Evolutionary conservation across 1,284 basidiomycete species (phyloP), one percentile per base, ranked within the genome.

Genomic region (Ustilago esculenta): DNA sequence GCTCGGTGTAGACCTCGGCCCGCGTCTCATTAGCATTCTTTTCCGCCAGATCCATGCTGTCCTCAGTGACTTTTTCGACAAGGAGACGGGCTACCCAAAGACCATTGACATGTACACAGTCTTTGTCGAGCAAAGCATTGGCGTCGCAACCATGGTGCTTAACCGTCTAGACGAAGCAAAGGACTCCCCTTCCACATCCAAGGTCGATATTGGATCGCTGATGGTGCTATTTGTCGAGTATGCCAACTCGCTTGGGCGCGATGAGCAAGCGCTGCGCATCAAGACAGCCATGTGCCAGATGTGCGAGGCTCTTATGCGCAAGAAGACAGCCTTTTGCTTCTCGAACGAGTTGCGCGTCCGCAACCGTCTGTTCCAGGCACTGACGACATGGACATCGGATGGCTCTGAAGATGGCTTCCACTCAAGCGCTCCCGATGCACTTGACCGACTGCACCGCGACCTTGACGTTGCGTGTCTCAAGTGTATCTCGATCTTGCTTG

Each of bases 171-270:
- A 59, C 33, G 75, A 70, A 32, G 24, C 24, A 17, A 58, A 63
- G 37, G 34, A 49, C 2, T 42, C 48, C 29, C 36, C 51, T 3
- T 54, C 56, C 10, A 75, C 73, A 8, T 47, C 58, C 33, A 55
- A 52, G 40, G 77, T 79, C 23, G 77, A 79, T 48, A 72, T 79
- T 34, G 77, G 77, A 21, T 72, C 74, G 15, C 42, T 79, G 27
- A 77, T 79, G 75, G 74, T 77, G 12, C 68, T 79, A 14, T 77
- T 66, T 39, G 77, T 78, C 41, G 77, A 77, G 35, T 79, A 79
- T 35, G 66, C 72, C 55, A 77, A 79, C 42, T 67, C 77, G 47
- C 49, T 79, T 9, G 74, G 72, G 10, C 59, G 66, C 15, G 56
- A 63, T 25, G 75, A 79, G 46, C 77, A 77, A 33, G 72, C 75